phyloP scores from a whole-genome alignment of 805 yeast species.

The Hyphopichia homilentoma region DNA sequence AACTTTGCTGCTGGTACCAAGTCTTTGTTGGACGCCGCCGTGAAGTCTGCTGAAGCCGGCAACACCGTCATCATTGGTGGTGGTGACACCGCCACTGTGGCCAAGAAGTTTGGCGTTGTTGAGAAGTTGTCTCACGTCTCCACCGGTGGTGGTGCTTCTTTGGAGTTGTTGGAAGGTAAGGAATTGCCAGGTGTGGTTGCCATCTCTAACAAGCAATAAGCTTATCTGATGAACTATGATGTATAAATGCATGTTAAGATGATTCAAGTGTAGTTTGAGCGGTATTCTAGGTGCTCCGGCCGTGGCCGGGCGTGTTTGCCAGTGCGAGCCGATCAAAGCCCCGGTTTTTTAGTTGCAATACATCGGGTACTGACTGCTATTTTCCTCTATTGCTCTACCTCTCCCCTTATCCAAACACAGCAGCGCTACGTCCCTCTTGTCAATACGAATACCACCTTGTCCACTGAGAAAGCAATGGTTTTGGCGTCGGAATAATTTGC shows the following conservation, averaged over 20 bases:
- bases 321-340: too few relatives aligned
- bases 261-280: too few relatives aligned
- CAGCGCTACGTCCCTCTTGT: too few relatives aligned
- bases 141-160: conserved; percentile 99
- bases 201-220: conserved; percentile 62
- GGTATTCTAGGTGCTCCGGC: too few relatives aligned
- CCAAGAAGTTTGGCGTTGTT: conserved; percentile 96
- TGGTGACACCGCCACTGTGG: conserved; percentile 99
- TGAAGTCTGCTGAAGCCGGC: conserved; percentile 80
- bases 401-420: too few relatives aligned
- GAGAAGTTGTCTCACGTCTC: conserved; percentile 97
- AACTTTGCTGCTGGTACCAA: conserved; percentile 90
- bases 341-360: too few relatives aligned
- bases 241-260: background rate
- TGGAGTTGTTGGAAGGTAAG: conserved; percentile 98
- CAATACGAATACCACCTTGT: too few relatives aligned
- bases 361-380: too few relatives aligned
- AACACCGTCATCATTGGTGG: conserved; percentile 96
- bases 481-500: too few relatives aligned
- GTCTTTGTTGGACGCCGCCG: conserved; percentile 83
- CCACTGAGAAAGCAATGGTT: too few relatives aligned
- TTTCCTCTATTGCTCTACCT: too few relatives aligned
- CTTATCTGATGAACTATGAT: background rate
- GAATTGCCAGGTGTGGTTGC: conserved; percentile 96
- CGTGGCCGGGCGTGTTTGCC: too few relatives aligned